Conservation (phyloP, 768 basidiomycete species). For the Leccinum olivaceopallidum region DNA sequence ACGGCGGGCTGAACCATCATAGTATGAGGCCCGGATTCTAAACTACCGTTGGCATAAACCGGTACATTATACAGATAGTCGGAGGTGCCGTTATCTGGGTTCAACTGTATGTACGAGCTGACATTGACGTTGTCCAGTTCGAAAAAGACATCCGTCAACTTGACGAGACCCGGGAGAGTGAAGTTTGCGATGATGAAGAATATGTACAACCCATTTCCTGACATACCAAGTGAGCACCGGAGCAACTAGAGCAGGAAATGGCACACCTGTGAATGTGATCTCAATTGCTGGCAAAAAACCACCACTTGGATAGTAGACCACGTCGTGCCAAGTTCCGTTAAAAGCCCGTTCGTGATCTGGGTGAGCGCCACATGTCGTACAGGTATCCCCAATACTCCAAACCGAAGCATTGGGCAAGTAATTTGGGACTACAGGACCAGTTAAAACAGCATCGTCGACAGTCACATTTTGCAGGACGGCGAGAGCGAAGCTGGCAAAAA, state of each 20-base stretch:
- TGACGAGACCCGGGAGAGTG: background rate
- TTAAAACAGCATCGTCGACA: constrained; percentile 16
- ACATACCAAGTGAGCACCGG: background rate
- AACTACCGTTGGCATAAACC: constrained; percentile 13
- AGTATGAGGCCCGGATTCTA: constrained; percentile 5
- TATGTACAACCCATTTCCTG: constrained; percentile 20
- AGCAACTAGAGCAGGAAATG: background rate
- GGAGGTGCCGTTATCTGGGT: background rate
- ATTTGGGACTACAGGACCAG: constrained; percentile 6
- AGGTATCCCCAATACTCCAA: constrained; percentile 12
- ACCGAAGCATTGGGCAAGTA: constrained; percentile 7
- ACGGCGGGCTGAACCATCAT: constrained; percentile 13
- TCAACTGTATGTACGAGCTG: constrained; percentile 4
- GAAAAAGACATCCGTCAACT: constrained; percentile 9
- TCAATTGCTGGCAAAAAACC: background rate
- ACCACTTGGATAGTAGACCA: background rate
- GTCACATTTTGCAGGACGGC: constrained; percentile 17
- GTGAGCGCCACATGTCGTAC: background rate
- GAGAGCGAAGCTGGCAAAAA: background rate
- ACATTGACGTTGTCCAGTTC: constrained; percentile 2
- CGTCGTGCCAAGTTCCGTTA: constrained; percentile 22
- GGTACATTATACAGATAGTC: constrained; percentile 16
- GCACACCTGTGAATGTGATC: constrained; percentile 16
- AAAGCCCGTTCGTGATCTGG: constrained; percentile 4
- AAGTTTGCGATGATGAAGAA: constrained; percentile 20